Evolutionary conservation across 306 rosid genomes (phyloP).

Genomic region (Cicer yamashitae): DNA sequence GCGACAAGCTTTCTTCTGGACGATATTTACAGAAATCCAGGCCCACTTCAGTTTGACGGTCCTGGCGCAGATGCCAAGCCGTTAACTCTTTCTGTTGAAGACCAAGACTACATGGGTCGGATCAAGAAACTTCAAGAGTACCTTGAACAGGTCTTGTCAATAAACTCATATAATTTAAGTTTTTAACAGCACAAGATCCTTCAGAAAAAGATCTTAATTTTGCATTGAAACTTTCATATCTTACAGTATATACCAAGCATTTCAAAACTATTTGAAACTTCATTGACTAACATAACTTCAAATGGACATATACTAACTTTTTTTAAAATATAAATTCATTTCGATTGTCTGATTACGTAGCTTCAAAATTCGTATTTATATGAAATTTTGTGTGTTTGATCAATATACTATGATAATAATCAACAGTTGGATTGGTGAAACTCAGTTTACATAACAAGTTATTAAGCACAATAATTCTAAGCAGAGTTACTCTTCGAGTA

Average conservation of each 20-base stretch:
- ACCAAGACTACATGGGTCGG: constrained; percentile 98
- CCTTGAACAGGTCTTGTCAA: constrained; percentile 74
- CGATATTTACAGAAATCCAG: constrained; percentile 95
- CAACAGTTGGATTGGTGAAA: no score
- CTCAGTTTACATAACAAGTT: no score
- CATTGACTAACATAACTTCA: no score
- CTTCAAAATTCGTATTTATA: no score
- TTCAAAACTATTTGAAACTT: no score
- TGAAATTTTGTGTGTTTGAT: no score
- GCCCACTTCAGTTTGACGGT: constrained; percentile 97
- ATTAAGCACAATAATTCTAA: no score
- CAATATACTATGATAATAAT: no score
- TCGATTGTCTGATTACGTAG: no score
- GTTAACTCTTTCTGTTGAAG: constrained; percentile 79
- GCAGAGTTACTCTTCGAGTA: no score
- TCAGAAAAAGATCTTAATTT: background rate
- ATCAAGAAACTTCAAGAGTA: constrained; percentile 90
- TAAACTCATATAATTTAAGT: background rate
- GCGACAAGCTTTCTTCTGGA: constrained; percentile 76
- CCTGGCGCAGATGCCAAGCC: constrained; percentile 94
- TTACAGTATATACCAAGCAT: background rate
- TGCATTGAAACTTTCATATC: background rate
- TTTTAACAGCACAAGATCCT: constrained; percentile 5
- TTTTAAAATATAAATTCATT: no score
- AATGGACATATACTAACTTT: no score